Conservation (phyloP, 78 protist genomes). For the Emiliania huxleyi region DNA sequence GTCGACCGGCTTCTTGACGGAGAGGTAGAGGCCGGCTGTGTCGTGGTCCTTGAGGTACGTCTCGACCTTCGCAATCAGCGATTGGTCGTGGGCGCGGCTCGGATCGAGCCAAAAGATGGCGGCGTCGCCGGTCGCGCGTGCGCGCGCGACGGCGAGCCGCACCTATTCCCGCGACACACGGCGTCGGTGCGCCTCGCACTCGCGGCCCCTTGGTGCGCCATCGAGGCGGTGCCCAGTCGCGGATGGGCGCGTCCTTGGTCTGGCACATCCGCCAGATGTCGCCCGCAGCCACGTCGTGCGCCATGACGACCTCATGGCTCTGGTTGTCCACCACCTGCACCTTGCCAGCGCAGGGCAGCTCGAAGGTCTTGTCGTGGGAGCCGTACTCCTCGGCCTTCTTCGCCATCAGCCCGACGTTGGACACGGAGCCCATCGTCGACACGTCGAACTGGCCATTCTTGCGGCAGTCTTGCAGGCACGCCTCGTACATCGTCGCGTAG, state of each 20-base stretch:
- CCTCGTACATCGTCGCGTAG: conserved; percentile 52
- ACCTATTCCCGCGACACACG: too few relatives aligned
- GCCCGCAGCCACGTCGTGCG: conserved; percentile 25
- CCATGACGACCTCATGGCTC: not conserved
- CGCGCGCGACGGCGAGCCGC: conserved; percentile 47
- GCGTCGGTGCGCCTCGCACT: too few relatives aligned
- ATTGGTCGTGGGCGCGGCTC: not conserved
- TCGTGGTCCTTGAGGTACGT: conserved; percentile 42
- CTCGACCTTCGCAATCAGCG: not conserved
- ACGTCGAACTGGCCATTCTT: conserved; percentile 49
- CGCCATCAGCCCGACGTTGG: conserved; percentile 56
- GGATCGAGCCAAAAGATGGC: conserved; percentile 49
- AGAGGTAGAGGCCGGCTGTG: conserved; percentile 38
- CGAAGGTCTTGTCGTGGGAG: conserved; percentile 57
- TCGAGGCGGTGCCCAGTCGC: too few relatives aligned
- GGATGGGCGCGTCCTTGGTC: conserved; percentile 55
- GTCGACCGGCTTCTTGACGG: conserved; percentile 17
- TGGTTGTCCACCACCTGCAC: conserved; percentile 3
- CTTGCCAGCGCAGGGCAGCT: not conserved
- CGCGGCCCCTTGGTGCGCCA: too few relatives aligned
- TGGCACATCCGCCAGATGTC: conserved; percentile 61
- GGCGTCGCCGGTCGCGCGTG: conserved; percentile 16
- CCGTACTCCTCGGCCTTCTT: conserved; percentile 62
- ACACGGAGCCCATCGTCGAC: conserved; percentile 25
- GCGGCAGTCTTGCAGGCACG: conserved; percentile 27